Evolutionary conservation across 2,329 filamentous ascomycete genomes (phyloP).

Genomic region (Phialocephala sp.): DNA sequence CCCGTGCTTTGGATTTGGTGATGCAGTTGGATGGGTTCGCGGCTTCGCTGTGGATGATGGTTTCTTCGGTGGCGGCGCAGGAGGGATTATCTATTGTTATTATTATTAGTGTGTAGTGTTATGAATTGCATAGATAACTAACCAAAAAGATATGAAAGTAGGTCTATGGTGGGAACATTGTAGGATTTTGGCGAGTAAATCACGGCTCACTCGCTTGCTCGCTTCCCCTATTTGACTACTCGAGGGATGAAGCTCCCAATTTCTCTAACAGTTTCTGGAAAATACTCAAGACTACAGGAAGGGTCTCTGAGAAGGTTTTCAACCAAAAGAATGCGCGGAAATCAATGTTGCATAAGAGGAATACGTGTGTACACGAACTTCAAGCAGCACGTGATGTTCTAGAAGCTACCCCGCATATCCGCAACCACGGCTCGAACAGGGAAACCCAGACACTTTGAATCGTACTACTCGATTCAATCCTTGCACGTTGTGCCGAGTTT

Average conservation of each 20-base stretch:
- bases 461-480: not conserved
- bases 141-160: constrained; percentile 29
- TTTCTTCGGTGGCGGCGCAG: constrained; percentile 50
- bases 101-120: constrained; percentile 1
- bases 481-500: not conserved
- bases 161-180: constrained; percentile 26
- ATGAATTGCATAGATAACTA: not conserved
- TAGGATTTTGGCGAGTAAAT: constrained; percentile 24
- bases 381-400: not conserved
- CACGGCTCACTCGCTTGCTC: not conserved
- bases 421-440: not conserved
- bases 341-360: not conserved
- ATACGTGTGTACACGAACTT: not conserved
- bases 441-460: not conserved
- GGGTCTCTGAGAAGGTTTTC: too few relatives aligned
- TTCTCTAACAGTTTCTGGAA: not conserved
- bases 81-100: constrained; percentile 45
- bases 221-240: not conserved
- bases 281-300: too few relatives aligned
- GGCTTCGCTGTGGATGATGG: constrained; percentile 62
- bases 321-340: not conserved
- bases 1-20: constrained; percentile 57
- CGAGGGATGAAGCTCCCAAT: not conserved
- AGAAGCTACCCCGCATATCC: not conserved
- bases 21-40: constrained; percentile 57